These are phyloP conservation scores for Xylariaceae sp. DNA, from an alignment of 2,329 filamentous ascomycete genomes.

Conservation along the genomic window DNA sequence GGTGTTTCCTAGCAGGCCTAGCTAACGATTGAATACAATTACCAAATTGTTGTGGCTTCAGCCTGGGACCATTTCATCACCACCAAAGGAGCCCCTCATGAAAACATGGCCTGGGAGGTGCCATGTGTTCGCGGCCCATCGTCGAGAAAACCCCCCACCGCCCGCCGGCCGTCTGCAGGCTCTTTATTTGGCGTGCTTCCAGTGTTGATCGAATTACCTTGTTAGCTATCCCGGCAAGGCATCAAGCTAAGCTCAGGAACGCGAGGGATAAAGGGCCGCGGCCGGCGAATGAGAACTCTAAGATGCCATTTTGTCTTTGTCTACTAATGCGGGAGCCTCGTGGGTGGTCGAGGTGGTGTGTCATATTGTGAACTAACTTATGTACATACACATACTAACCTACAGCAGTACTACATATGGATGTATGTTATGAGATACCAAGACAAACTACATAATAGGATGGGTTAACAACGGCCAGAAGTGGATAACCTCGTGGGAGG, in stretches of 20 bases:
- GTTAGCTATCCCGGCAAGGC: constrained; percentile 6
- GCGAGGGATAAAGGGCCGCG: constrained; percentile 20
- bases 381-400: no score
- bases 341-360: constrained; percentile 21
- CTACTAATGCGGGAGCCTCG: constrained; percentile 9
- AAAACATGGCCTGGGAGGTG: constrained; percentile 30
- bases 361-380: not conserved
- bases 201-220: constrained; percentile 7
- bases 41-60: not conserved
- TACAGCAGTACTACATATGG: no score
- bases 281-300: constrained; percentile 20
- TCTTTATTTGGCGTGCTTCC: constrained; percentile 25
- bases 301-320: constrained; percentile 7
- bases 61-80: constrained; percentile 11
- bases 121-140: constrained; percentile 31
- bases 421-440: no score
- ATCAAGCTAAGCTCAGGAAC: constrained; percentile 27
- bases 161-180: constrained; percentile 6
- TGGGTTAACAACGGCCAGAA: not conserved
- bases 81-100: constrained; percentile 15
- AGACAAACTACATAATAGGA: no score
- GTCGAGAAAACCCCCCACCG: no score
- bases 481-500: constrained; percentile 8
- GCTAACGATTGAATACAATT: no score
- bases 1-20: not conserved